Percentiles rank a stretch among this genome's conserved stretches.
These are phyloP conservation scores for Zoysia matrella DNA, from an alignment of 202 grass and related monocot genomes.

Conservation along the genomic window DNA sequence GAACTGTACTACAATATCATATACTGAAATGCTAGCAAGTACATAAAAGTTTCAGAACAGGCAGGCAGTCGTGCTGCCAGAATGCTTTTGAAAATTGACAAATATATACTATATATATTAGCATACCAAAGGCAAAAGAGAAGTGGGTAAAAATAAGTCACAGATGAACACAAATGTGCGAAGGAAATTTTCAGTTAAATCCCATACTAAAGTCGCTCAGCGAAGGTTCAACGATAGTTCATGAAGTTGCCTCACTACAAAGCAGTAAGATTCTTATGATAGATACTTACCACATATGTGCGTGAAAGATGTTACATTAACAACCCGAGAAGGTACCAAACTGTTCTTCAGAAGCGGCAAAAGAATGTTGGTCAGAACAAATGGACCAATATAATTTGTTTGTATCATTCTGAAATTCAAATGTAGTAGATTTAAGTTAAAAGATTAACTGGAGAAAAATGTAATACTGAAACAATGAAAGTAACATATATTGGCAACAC, in stretches of 20 bases:
- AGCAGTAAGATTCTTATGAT: neutral
- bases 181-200: neutral
- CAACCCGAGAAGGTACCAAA: slow-evolving; percentile 58
- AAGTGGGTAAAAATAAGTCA: neutral
- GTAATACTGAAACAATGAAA: slow-evolving; percentile 27
- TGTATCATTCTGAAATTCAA: slow-evolving; percentile 74
- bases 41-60: slow-evolving; percentile 1
- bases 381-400: slow-evolving; percentile 88
- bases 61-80: neutral
- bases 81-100: slow-evolving; percentile 1
- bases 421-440: slow-evolving; percentile 29
- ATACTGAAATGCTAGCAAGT: slow-evolving; percentile 10
- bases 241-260: neutral
- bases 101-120: neutral
- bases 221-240: neutral
- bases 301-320: slow-evolving; percentile 96
- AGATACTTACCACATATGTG: slow-evolving; percentile 80
- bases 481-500: neutral
- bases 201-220: neutral
- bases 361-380: slow-evolving; percentile 75
- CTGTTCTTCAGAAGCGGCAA: slow-evolving; percentile 89
- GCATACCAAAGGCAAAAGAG: neutral
- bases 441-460: neutral
- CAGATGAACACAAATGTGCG: neutral
- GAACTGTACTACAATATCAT: neutral